These are phyloP conservation scores for Volvariella surrecta DNA, from an alignment of 1,284 basidiomycete genomes.

Conservation along the genomic window DNA sequence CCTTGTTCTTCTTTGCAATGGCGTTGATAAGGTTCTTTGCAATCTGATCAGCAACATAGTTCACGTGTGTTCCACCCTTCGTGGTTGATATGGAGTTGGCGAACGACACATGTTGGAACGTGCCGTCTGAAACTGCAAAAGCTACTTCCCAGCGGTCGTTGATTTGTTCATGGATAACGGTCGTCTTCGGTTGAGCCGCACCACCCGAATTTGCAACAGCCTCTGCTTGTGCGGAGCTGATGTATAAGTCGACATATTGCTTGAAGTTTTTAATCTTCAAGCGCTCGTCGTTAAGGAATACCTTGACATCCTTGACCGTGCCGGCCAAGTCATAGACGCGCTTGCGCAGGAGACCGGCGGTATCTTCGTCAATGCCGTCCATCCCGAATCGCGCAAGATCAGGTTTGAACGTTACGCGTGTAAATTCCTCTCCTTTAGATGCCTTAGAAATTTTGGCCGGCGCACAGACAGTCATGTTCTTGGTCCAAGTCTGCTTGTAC, in stretches of 20 bases:
- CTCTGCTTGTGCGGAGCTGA: slow-evolving; percentile 63
- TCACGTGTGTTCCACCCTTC: slow-evolving; percentile 96
- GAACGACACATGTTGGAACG: slow-evolving; percentile 93
- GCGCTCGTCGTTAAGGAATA: slow-evolving; percentile 87
- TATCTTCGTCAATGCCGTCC: slow-evolving; percentile 89
- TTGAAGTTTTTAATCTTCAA: slow-evolving; percentile 96
- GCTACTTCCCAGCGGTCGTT: slow-evolving; percentile 91
- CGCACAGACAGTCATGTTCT: slow-evolving; percentile 89
- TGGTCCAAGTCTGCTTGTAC: slow-evolving; percentile 92
- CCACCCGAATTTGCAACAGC: slow-evolving; percentile 64
- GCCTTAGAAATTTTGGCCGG: slow-evolving; percentile 93
- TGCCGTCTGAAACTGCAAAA: slow-evolving; percentile 89
- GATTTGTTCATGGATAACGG: slow-evolving; percentile 79
- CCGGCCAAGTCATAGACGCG: slow-evolving; percentile 98
- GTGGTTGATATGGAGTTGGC: slow-evolving; percentile 97
- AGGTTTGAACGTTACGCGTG: slow-evolving; percentile 92
- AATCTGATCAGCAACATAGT: slow-evolving; percentile 82
- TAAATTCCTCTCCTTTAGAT: slow-evolving; percentile 82
- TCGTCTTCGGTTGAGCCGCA: slow-evolving; percentile 67
- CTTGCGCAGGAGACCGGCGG: slow-evolving; percentile 83
- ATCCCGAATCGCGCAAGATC: slow-evolving; percentile 92
- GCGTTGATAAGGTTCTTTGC: slow-evolving; percentile 75
- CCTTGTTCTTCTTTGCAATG: slow-evolving; percentile 97
- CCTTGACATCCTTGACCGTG: slow-evolving; percentile 90
- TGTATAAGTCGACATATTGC: slow-evolving; percentile 95